These are phyloP conservation scores for Nicotiana noctiflora DNA, from an alignment of 257 asterid species.

Conservation along the genomic window DNA sequence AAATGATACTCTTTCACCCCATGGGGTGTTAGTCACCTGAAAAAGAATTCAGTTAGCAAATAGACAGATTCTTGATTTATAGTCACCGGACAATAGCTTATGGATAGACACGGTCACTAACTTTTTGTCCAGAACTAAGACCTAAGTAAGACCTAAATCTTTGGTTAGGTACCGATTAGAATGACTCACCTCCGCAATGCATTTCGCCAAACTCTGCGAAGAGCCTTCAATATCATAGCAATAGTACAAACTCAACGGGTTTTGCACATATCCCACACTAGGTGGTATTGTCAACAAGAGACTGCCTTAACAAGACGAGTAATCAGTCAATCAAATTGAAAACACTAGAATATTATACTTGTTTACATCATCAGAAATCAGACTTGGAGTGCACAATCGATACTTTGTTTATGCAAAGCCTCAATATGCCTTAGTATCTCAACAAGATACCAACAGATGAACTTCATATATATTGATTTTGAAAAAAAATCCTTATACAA, in stretches of 20 bases:
- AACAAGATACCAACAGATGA: not conserved
- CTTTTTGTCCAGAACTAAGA: not conserved
- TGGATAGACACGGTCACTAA: not conserved
- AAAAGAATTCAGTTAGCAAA: conserved; percentile 15
- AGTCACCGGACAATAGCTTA: not conserved
- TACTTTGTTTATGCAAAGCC: not conserved
- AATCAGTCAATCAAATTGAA: conserved; percentile 6
- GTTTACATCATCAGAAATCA: not conserved
- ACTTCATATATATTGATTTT: not conserved
- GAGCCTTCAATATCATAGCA: conserved; percentile 75
- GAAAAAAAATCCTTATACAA: not conserved
- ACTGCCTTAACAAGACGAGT: conserved; percentile 36
- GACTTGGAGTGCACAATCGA: not conserved
- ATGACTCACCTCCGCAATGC: conserved; percentile 83
- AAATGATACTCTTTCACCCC: conserved; percentile 94
- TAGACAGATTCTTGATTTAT: not conserved
- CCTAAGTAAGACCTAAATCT: not conserved
- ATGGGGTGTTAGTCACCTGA: conserved; percentile 94
- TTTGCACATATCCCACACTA: conserved; percentile 90
- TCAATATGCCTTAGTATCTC: not conserved
- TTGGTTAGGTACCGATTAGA: not conserved
- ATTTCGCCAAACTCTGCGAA: conserved; percentile 42
- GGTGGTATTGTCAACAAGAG: conserved; percentile 91
- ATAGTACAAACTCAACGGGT: conserved; percentile 85
- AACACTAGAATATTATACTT: not conserved